Conservation (phyloP, 805 yeast genomes). For the Ogataea degrootiae region DNA sequence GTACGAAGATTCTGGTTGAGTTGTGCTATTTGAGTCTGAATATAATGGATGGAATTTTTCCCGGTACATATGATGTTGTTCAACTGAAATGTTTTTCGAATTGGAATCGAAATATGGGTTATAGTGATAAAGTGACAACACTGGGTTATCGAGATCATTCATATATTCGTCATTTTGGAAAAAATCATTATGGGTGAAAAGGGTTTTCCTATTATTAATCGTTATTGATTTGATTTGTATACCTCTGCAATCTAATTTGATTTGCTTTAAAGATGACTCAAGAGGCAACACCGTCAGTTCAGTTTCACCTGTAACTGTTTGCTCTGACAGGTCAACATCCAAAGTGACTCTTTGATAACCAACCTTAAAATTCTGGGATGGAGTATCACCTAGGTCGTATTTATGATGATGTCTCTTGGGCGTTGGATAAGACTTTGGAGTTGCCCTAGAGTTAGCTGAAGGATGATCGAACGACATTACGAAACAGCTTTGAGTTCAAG, state of each 20-base stretch:
- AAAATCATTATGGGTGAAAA: slow-evolving; percentile 53
- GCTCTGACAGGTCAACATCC: slow-evolving; percentile 70
- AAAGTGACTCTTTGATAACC: slow-evolving; percentile 81
- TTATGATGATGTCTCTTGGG: slow-evolving; percentile 22
- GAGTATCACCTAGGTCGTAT: slow-evolving; percentile 21
- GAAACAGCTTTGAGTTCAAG: too few relatives aligned
- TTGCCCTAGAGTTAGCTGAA: slow-evolving; percentile 21
- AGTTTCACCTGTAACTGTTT: slow-evolving; percentile 63
- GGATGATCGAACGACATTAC: slow-evolving; percentile 14
- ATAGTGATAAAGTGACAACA: slow-evolving; percentile 27
- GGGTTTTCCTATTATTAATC: slow-evolving; percentile 57
- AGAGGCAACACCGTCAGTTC: slow-evolving; percentile 79
- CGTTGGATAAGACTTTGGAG: slow-evolving; percentile 18
- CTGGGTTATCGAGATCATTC: slow-evolving; percentile 27
- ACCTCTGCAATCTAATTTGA: slow-evolving; percentile 79
- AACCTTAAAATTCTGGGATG: slow-evolving; percentile 52
- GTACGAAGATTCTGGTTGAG: slow-evolving; percentile 24
- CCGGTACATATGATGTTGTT: slow-evolving; percentile 57
- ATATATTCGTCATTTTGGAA: slow-evolving; percentile 32
- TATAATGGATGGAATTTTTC: slow-evolving; percentile 49
- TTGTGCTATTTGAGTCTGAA: slow-evolving; percentile 38
- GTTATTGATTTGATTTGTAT: slow-evolving; percentile 57
- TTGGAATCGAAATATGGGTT: slow-evolving; percentile 36
- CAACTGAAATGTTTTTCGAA: slow-evolving; percentile 35
- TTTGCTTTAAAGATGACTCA: slow-evolving; percentile 47